Percentiles rank a stretch among this genome's conserved stretches.
Evolutionary conservation across 2,329 filamentous ascomycete genomes (phyloP).

Genomic region (Cordyceps fumosorosea): DNA sequence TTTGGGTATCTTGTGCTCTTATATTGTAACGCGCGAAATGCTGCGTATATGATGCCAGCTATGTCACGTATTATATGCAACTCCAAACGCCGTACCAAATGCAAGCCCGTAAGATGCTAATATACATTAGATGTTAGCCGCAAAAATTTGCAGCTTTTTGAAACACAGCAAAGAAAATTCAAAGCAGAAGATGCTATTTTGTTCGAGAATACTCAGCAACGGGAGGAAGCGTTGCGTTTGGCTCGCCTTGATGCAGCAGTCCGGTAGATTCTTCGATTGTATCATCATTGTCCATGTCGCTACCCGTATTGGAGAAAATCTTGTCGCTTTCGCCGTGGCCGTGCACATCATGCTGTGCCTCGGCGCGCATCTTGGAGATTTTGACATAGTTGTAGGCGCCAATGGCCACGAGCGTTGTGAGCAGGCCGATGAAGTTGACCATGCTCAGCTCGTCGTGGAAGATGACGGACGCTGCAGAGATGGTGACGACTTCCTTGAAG

Average conservation of each 20-base stretch:
- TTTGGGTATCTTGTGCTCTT: slow-evolving; percentile 13
- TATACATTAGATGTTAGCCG: background rate
- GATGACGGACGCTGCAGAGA: slow-evolving; percentile 76
- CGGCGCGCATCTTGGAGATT: slow-evolving; percentile 76
- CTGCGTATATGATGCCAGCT: background rate
- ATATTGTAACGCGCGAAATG: slow-evolving; percentile 1
- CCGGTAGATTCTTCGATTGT: slow-evolving; percentile 39
- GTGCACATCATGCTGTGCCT: slow-evolving; percentile 54
- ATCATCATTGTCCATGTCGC: slow-evolving; percentile 36
- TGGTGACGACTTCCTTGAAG: slow-evolving; percentile 98
- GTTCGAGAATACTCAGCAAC: background rate
- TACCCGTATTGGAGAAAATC: slow-evolving; percentile 29
- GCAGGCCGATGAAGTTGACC: slow-evolving; percentile 78
- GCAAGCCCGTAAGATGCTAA: slow-evolving; percentile 2
- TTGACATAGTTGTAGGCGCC: slow-evolving; percentile 92
- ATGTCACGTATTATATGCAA: background rate
- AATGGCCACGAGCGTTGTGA: slow-evolving; percentile 87
- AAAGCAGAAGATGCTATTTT: background rate
- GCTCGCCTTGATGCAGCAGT: slow-evolving; percentile 31
- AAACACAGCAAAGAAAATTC: background rate
- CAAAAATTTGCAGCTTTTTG: background rate
- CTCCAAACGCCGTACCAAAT: slow-evolving; percentile 6
- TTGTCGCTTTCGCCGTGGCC: slow-evolving; percentile 28
- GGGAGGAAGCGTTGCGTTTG: background rate
- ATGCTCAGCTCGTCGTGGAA: slow-evolving; percentile 84